Conservation (phyloP, 2,329 filamentous ascomycete species). For the Verticillium nonalfalfae region DNA sequence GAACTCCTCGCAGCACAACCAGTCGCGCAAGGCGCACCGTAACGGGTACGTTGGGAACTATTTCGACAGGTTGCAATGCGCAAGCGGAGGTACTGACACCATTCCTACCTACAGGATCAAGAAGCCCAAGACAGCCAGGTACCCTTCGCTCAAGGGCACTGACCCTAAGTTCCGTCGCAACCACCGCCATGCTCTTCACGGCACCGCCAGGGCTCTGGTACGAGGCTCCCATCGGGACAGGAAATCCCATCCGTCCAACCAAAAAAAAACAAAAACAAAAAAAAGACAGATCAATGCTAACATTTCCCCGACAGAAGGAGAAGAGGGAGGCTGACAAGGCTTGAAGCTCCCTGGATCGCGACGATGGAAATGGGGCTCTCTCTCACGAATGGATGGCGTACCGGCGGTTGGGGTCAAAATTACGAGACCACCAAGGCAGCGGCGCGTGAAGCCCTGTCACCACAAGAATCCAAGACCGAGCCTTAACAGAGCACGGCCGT, state of each 20-base stretch:
- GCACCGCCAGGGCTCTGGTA: conserved; percentile 97
- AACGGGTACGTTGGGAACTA: conserved; percentile 71
- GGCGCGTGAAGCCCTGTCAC: background rate
- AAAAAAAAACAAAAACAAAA: no score
- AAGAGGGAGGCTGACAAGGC: background rate
- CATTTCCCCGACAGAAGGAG: background rate
- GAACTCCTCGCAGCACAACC: conserved; percentile 99
- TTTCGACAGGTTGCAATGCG: background rate
- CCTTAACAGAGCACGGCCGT: background rate
- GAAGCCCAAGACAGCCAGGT: conserved; percentile 99
- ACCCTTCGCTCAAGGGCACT: conserved; percentile 96
- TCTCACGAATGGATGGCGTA: background rate
- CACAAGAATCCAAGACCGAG: background rate
- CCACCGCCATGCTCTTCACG: conserved; percentile 99
- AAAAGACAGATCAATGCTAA: background rate
- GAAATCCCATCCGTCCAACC: conserved; percentile 5
- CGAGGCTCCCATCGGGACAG: conserved; percentile 21
- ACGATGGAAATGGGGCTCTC: background rate
- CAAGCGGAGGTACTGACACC: background rate
- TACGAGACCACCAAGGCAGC: background rate
- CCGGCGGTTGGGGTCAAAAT: background rate
- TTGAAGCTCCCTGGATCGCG: background rate
- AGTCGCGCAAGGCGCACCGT: conserved; percentile 96
- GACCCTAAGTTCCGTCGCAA: conserved; percentile 99
- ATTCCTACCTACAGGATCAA: conserved; percentile 68